phyloP scores from a whole-genome alignment of 2,329 filamentous ascomycete species.

The Exophiala calicioides region DNA sequence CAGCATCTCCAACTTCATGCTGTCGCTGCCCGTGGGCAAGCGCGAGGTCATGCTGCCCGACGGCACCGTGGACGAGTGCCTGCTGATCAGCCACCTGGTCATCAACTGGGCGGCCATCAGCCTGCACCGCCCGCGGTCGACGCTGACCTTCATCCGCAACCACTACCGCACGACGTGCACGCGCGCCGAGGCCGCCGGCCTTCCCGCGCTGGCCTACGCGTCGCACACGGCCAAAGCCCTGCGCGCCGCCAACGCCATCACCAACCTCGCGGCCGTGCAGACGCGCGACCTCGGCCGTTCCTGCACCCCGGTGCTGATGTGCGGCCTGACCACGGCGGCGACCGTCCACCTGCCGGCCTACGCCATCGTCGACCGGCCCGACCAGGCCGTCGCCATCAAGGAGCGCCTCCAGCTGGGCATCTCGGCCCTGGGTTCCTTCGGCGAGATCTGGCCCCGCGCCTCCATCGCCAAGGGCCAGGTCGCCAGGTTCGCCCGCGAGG shows the following conservation, averaged over 20 bases:
- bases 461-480: conserved; percentile 34
- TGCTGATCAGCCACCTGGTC: conserved; percentile 42
- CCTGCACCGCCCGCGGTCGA: conserved; percentile 76
- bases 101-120: conserved; percentile 62
- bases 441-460: conserved; percentile 37
- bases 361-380: conserved; percentile 53
- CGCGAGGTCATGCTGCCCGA: conserved; percentile 67
- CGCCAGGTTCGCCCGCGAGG: conserved; percentile 29
- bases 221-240: conserved; percentile 66
- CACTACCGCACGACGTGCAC: conserved; percentile 68
- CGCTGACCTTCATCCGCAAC: conserved; percentile 62
- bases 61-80: conserved; percentile 70
- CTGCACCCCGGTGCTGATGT: conserved; percentile 83
- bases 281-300: conserved; percentile 61
- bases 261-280: conserved; percentile 66
- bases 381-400: conserved; percentile 32
- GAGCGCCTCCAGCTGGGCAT: conserved; percentile 36
- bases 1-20: conserved; percentile 70
- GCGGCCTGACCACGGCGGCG: conserved; percentile 73
- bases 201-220: conserved; percentile 29
- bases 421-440: conserved; percentile 34
- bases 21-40: conserved; percentile 75
- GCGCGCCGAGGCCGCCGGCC: conserved; percentile 40
- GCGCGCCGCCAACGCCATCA: conserved; percentile 74
- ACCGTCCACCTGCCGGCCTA: conserved; percentile 82